Conservation (phyloP, 164 flowering plant species). For the Macadamia tetraphylla region DNA sequence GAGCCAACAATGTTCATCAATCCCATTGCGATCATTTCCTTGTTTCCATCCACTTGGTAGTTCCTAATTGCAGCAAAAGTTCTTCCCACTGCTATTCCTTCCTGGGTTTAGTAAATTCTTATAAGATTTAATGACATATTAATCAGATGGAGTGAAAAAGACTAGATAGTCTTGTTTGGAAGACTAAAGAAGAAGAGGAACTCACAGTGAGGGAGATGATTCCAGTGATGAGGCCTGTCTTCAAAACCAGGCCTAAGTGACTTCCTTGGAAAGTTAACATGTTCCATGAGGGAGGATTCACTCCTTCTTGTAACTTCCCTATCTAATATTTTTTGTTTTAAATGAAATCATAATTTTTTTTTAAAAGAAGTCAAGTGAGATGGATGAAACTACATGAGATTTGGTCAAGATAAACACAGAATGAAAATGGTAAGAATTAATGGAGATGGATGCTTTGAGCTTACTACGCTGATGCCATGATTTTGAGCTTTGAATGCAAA, state of each 20-base stretch:
- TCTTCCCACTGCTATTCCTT: too few species aligned
- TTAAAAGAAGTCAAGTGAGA: too few species aligned
- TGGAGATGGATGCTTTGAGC: conserved; percentile 5
- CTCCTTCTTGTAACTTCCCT: conserved; percentile 70
- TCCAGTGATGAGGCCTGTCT: conserved; percentile 90
- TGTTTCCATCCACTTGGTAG: conserved; percentile 79
- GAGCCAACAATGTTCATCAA: conserved; percentile 90
- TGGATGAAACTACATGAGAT: too few species aligned
- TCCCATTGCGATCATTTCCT: conserved; percentile 97
- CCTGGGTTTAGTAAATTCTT: too few species aligned
- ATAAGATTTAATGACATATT: conserved; percentile 20
- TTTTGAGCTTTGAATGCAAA: conserved; percentile 66
- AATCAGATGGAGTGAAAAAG: conserved; percentile 17
- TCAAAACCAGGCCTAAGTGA: conserved; percentile 54
- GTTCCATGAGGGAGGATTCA: conserved; percentile 87
- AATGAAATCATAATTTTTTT: not conserved
- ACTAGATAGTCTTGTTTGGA: not conserved
- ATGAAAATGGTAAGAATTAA: not conserved
- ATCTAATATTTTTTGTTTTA: conserved; percentile 35
- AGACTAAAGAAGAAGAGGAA: not conserved
- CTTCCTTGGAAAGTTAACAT: conserved; percentile 58
- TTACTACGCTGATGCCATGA: conserved; percentile 78
- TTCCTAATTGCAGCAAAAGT: not conserved
- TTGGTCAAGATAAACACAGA: too few species aligned
- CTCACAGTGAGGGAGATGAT: conserved; percentile 91